Percentiles rank a stretch among this genome's conserved stretches.
Conservation (phyloP, 108 stramenopile genomes). For the Aurantiochytrium sp. region DNA sequence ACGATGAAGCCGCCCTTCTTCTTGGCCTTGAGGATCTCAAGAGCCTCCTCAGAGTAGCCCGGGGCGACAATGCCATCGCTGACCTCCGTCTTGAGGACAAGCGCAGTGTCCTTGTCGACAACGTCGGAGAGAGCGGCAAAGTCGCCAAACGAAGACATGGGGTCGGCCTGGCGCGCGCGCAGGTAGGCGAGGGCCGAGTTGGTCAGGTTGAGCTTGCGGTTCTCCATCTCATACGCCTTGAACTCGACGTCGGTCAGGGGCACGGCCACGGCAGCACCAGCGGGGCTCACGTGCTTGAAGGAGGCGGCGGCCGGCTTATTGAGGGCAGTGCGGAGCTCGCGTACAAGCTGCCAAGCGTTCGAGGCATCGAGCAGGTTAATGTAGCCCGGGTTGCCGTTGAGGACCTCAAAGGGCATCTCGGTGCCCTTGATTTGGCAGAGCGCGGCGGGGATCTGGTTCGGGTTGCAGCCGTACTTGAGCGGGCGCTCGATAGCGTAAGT, state of each 20-base stretch:
- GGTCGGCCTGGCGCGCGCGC: conserved; percentile 94
- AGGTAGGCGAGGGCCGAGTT: conserved; percentile 88
- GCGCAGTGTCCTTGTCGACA: conserved; percentile 92
- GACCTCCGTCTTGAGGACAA: conserved; percentile 87
- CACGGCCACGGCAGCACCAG: conserved; percentile 91
- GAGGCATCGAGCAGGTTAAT: conserved; percentile 94
- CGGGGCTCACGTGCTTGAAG: conserved; percentile 97
- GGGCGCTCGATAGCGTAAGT: conserved; percentile 75
- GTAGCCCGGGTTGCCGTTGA: conserved; percentile 91
- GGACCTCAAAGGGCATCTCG: conserved; percentile 73
- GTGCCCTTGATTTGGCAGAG: conserved; percentile 52
- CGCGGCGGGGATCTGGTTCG: conserved; percentile 85
- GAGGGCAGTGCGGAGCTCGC: conserved; percentile 78
- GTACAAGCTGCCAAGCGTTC: conserved; percentile 94
- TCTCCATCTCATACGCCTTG: conserved; percentile 71
- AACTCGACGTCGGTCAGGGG: conserved; percentile 76
- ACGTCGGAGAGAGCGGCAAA: conserved; percentile 87
- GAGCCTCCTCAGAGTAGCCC: conserved; percentile 85
- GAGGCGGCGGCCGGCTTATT: conserved; percentile 85
- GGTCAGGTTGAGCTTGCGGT: conserved; percentile 49
- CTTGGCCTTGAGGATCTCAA: conserved; percentile 85
- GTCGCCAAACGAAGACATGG: conserved; percentile 97
- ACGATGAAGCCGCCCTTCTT: conserved; percentile 97
- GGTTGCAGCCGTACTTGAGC: conserved; percentile 93
- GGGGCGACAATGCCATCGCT: conserved; percentile 98